Evolutionary conservation across 2,329 filamentous ascomycete species (phyloP).

Genomic region (Trichoderma sp.): DNA sequence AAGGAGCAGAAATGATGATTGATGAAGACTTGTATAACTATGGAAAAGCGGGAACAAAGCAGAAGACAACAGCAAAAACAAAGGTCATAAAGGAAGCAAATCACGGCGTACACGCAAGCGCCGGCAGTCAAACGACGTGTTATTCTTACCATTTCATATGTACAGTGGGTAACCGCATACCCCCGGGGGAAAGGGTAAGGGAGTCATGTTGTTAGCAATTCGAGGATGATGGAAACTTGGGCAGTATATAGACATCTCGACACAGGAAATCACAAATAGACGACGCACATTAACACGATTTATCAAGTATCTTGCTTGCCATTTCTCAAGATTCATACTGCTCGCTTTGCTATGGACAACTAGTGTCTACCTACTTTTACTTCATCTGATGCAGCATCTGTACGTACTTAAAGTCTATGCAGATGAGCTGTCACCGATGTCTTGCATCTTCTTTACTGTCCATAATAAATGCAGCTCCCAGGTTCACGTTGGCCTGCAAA

Average conservation of each 20-base stretch:
- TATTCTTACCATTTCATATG: slow-evolving; percentile 34
- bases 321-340: too few species aligned
- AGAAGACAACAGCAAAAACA: slow-evolving; percentile 24
- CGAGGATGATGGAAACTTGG: slow-evolving; percentile 23
- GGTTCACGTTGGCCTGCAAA: neutral
- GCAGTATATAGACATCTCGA: slow-evolving; percentile 28
- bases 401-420: too few species aligned
- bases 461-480: neutral
- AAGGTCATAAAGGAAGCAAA: slow-evolving; percentile 30
- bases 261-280: slow-evolving; percentile 28
- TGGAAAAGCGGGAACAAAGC: slow-evolving; percentile 30
- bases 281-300: neutral
- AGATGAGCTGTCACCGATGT: too few species aligned
- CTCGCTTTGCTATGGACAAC: too few species aligned
- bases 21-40: slow-evolving; percentile 44
- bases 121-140: slow-evolving; percentile 27
- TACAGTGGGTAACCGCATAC: slow-evolving; percentile 27
- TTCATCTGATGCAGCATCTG: too few species aligned
- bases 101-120: slow-evolving; percentile 33
- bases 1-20: slow-evolving; percentile 45
- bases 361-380: too few species aligned
- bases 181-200: slow-evolving; percentile 18
- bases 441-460: neutral
- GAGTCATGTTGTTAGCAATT: slow-evolving; percentile 21
- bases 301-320: too few species aligned